Percentiles rank a stretch among this genome's conserved stretches.
Evolutionary conservation across 345 rosid genomes (phyloP).

Genomic region (Dipteronia dyeriana): DNA sequence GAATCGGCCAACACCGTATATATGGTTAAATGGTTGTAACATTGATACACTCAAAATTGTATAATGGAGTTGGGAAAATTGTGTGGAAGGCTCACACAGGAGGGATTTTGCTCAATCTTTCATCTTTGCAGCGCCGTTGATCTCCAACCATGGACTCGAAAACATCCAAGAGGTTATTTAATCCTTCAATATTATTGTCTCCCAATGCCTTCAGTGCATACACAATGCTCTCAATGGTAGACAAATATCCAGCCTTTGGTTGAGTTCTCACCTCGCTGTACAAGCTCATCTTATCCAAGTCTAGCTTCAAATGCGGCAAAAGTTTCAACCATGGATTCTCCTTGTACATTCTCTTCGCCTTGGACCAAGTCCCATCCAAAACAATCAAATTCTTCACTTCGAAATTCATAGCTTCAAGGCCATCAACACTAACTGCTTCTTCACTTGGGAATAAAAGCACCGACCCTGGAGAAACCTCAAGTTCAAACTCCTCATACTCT

Average conservation of each 20-base stretch:
- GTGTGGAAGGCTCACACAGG: background rate
- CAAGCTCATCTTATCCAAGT: conserved; percentile 58
- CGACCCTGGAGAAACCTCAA: conserved; percentile 62
- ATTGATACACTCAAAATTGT: background rate
- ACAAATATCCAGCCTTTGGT: conserved; percentile 75
- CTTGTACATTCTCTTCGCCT: conserved; percentile 72
- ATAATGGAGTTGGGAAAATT: background rate
- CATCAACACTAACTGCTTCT: conserved; percentile 46
- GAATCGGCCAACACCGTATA: background rate
- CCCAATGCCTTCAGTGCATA: conserved; percentile 63
- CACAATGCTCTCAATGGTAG: conserved; percentile 82
- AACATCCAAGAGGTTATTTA: conserved; percentile 68
- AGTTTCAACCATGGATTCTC: conserved; percentile 92
- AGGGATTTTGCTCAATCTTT: conserved; percentile 39
- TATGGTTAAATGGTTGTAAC: background rate
- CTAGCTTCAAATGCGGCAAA: conserved; percentile 73
- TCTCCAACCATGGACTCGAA: conserved; percentile 78
- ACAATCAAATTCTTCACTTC: conserved; percentile 70
- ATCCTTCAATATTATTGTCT: conserved; percentile 41
- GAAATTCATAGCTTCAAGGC: conserved; percentile 40
- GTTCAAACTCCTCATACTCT: conserved; percentile 58
- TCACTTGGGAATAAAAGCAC: conserved; percentile 67
- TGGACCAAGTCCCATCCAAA: conserved; percentile 87
- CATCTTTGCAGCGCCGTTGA: conserved; percentile 67
- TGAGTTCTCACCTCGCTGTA: conserved; percentile 72